Evolutionary conservation across 106 monocot species (phyloP), one percentile per base, ranked within the genome.

Genomic region (Gastrodia elata): DNA sequence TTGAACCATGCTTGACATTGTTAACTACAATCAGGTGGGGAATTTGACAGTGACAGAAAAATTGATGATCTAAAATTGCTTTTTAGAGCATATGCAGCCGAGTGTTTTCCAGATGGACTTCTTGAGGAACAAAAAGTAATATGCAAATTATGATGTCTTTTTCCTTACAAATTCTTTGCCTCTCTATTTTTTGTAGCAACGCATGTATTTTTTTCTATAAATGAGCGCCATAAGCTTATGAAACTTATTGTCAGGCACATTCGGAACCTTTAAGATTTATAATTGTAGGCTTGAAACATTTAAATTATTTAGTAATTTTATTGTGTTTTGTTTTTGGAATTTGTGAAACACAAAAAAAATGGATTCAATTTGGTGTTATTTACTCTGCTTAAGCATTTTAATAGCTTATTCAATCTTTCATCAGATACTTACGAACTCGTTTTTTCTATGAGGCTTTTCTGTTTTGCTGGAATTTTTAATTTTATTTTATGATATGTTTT

Each of bases 41-140:
- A 87, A 49, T 88, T 74, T 83, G 93, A 91, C 74, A 75, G 58
- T 22, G 97, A 93, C 40, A 85, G 97, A 65, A 93, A 88, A 74
- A 82, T 81, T 8, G 84, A 85, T 70, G 92, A 97, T 72, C 65
- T 97, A 40, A 97, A 97, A 71, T 83, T 93, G 24, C 82, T 97
- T 9, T 97, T 83, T 75, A 85, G 82, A 67, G 82, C 90, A 74
- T 97, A 84, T 85, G 92, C 81, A 68, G 38, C 83, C 30, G 97
- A 97, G 72, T 84, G 84, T 70, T 82, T 93, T 77, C 77, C 88
- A 71, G 71, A 77, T 80, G 90, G 90, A 39, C 68, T 64, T 35
- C 82, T 97, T 61, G 88, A 93, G 39, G 81, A 85, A 61, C 81
- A 76, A 43, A 90, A 86, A 86, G 97, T 97, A 46, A 78, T 15